Evolutionary conservation across 306 rosid genomes (phyloP), one percentile per base, ranked within the genome.

Genomic region (Carpinus viminea): DNA sequence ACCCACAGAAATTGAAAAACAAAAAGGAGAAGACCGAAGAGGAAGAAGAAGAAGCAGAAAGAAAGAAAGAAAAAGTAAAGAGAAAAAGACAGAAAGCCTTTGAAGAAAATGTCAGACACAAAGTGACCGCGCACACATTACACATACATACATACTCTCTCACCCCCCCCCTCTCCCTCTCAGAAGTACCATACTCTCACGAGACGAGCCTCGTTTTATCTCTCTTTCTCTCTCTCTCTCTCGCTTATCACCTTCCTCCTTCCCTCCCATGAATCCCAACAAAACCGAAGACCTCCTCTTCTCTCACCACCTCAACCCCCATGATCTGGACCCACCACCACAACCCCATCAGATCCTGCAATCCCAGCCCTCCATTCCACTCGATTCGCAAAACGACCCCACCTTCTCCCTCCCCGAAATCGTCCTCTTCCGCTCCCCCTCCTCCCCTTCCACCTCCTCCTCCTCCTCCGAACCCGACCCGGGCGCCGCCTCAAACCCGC

Each of bases 401-500:
- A 21, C 97, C 46, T 93, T 90, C 80, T 80, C 93, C 17, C 95
- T 91, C 72, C 92, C 94, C 5, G 96, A 91, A 83, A 91, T 93
- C 75, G 90, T 82, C 31, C 85, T 91, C 77, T 88, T 93, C 83
- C 93, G 90, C 56, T 84, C 98, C 15, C 82, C 93, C 34, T 82
- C 89, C 3, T 16, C 85, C 31, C 54, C 87, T 34, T 68, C 89
- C 43, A 80, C 91, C 10, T 74, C 85, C 3, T 74, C 90, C 41
- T 81, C 87, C 73, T 78, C 81, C 55, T 3, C 81, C 74, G 65
- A 81, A 72, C 86, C 79, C 36, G 75, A 36, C 70, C 26, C 76
- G 11, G n/a, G 60, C 47, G 68, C 87, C 59, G 18, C 15, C 68
- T 16, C 52, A 34, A 52, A 62, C 73, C 73, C 60, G 12, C 51